Evolutionary conservation across 1,139 yeast species (phyloP).

Genomic region (Blastobotrys proliferans): DNA sequence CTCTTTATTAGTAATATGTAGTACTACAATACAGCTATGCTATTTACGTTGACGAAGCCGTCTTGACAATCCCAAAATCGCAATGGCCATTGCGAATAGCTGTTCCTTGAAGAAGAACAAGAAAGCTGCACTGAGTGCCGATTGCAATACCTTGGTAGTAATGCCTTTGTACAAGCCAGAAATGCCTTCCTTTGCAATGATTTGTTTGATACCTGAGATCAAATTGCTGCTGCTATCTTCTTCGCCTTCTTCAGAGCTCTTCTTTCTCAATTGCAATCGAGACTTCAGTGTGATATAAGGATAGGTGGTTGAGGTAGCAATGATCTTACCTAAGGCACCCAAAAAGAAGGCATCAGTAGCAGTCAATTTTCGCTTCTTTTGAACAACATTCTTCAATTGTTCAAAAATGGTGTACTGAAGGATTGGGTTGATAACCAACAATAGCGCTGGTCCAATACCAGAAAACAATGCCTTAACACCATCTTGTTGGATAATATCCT

Average conservation of each 20-base stretch:
- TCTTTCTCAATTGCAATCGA: conserved; percentile 71
- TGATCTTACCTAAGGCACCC: conserved; percentile 85
- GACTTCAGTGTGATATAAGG: conserved; percentile 87
- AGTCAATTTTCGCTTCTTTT: conserved; percentile 47
- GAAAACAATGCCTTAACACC: conserved; percentile 60
- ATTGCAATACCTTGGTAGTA: conserved; percentile 72
- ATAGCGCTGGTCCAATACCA: conserved; percentile 82
- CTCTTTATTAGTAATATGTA: conserved; percentile 14
- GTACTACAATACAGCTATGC: not conserved
- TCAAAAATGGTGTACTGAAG: conserved; percentile 91
- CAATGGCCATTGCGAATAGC: conserved; percentile 40
- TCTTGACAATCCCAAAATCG: conserved; percentile 29
- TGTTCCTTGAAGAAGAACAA: conserved; percentile 89
- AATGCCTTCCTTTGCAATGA: conserved; percentile 65
- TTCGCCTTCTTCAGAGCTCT: conserved; percentile 27
- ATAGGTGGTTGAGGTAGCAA: conserved; percentile 82
- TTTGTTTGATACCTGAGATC: conserved; percentile 40
- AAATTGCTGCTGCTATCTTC: conserved; percentile 23
- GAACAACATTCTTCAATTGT: conserved; percentile 66
- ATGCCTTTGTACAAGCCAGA: conserved; percentile 80
- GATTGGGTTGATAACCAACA: conserved; percentile 81
- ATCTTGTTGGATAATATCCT: conserved; percentile 63
- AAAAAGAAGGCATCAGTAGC: conserved; percentile 73
- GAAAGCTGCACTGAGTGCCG: conserved; percentile 85
- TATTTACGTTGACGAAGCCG: conserved; percentile 15